Base-by-base conservation (phyloP, 352 stramenopile species). In the Phytophthora ohioensis region DNA sequence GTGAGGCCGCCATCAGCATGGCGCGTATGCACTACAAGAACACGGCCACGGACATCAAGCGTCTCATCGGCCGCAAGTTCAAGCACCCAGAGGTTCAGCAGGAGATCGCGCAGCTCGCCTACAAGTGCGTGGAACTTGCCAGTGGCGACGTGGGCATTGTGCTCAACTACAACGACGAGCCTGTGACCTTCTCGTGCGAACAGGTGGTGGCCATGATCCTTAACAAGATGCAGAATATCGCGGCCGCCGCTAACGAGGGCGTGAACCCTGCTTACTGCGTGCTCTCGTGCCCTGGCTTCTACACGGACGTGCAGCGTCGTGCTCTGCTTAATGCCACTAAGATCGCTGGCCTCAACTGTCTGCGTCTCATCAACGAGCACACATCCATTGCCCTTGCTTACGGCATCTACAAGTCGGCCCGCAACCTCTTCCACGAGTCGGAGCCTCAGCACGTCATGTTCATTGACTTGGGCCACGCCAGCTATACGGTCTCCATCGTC, bases 371-470 rank as follows among this genome's bases (percentile, higher is more conserved):
- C 69, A 98, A 99, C 77, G 98, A 99, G 87, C 95, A 93, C 81
- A 99, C 97, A 31, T 97, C 98, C 38, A 97, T 97, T 35, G 95
- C 95, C 21, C 83, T 99, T 4, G 90, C 91, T 8, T 99, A 99
- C 80, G 97, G 97, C 47, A 98, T 99, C 73, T 99, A 98, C 90
- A 97, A 97, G 81, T 97, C 90, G 72, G 91, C 92, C n/a, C 94
- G 97, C 79, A 97, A 98, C 65, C 79, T 98, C 46, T 98, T 99
- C 78, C 79, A 96, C 79, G 91, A 94, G 73, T 80, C 96, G 49
- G 87, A 98, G 62, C 90, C 96, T 15, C 96, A 98, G 47, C 88
- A 99, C 78, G 93, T 99, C 59, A 98, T 99, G 91, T 99, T 99
- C 78, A 95, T 99, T 56, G 98, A 99, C 80, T 92, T 99, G 75